Evolutionary conservation across 1,284 basidiomycete species (phyloP), one percentile per base, ranked within the genome.

Genomic region (Apiotrichum veenhuisii): DNA sequence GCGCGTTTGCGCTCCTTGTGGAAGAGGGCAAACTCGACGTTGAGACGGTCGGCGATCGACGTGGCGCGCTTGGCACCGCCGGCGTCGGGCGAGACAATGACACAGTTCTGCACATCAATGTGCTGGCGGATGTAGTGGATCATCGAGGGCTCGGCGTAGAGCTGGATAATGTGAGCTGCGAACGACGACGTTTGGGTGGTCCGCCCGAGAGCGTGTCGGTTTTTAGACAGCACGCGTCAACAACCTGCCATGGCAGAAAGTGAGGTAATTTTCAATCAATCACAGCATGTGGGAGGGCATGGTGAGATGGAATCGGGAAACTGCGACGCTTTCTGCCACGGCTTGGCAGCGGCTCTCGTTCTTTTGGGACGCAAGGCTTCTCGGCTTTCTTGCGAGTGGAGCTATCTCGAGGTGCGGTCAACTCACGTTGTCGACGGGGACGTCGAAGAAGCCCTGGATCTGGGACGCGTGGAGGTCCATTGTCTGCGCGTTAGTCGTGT

Each of bases 1-100:
- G 95, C 96, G 82, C 96, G 98, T 80, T 98, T 98, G 59, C 96
- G 88, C 79, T 99, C 96, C 77, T 99, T 99, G 85, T 99, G 96
- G 83, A 98, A 98, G 56, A 99, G 82, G 33, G 96, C 96, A 81
- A 99, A 98, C 74, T 98, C 96, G 65, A 98, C 89, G 50, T 95
- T 92, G 58, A 98, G 82, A 49, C 92, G 86, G 78, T 98, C 96
- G 18, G 96, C 96, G 65, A 99, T 94, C 33, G 93, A 93, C 14
- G 96, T 98, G 22, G 95, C 96, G 68, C 96, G 84, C 82, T 98
- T 98, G 45, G 96, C 96, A 52, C 96, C 96, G 59, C 96, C 96
- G 1, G 96, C 96, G 78, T 99, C 96, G 5, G 96, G 96, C 27
- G 93, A 97, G 50, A 99, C 96, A 64, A 99, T 98, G 63, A 98